phyloP scores from a whole-genome alignment of 1,284 basidiomycete genomes.

The Ustilago curta region DNA sequence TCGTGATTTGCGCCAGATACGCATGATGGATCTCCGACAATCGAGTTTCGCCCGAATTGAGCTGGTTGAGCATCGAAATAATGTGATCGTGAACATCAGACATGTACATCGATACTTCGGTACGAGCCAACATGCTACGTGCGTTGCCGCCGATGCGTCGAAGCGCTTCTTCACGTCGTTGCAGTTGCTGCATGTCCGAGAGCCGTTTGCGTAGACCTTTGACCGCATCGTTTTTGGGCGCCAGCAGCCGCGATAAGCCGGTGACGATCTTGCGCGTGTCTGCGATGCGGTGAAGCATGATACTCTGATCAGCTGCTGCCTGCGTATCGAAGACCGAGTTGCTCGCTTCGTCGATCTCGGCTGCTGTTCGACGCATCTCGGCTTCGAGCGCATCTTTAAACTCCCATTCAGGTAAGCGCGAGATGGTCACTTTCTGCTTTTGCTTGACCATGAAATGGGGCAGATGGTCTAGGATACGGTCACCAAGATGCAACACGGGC shows the following conservation, averaged over 20 bases:
- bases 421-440: constrained; percentile 49
- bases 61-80: constrained; percentile 83
- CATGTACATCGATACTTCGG: constrained; percentile 77
- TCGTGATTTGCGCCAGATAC: constrained; percentile 82
- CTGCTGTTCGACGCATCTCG: constrained; percentile 52
- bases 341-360: constrained; percentile 51
- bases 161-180: constrained; percentile 38
- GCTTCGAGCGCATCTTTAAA: constrained; percentile 46
- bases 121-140: constrained; percentile 36
- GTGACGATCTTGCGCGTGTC: constrained; percentile 84
- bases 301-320: constrained; percentile 65
- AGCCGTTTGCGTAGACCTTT: constrained; percentile 82
- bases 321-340: constrained; percentile 54
- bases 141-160: constrained; percentile 44
- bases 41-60: constrained; percentile 89
- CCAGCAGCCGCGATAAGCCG: constrained; percentile 81
- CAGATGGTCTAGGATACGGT: constrained; percentile 25
- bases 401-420: constrained; percentile 45
- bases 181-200: constrained; percentile 70
- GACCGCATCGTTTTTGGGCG: constrained; percentile 85
- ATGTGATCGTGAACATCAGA: constrained; percentile 97
- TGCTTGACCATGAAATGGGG: constrained; percentile 38
- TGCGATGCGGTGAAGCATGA: constrained; percentile 80
- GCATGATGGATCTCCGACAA: constrained; percentile 87
- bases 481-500: constrained; percentile 23